Evolutionary conservation across 2,329 filamentous ascomycete species (phyloP).

Genomic region (Stenocarpella maydis): DNA sequence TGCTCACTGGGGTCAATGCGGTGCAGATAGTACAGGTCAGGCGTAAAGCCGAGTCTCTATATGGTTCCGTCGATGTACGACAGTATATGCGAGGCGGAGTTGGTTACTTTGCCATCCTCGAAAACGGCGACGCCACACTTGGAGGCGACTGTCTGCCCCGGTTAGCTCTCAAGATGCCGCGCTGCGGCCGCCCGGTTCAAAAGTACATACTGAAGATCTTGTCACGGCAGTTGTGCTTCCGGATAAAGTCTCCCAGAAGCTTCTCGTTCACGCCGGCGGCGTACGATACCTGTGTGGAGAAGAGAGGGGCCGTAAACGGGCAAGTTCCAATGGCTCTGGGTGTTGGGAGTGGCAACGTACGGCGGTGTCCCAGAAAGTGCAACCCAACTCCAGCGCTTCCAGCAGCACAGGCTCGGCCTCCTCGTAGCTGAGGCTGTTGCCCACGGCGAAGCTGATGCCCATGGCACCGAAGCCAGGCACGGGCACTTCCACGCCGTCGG

Average conservation of each 20-base stretch:
- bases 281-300: too few species aligned
- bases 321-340: too few species aligned
- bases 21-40: constrained; percentile 3
- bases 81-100: neutral
- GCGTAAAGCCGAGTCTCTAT: neutral
- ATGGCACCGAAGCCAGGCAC: constrained; percentile 58
- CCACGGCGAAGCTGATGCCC: constrained; percentile 55
- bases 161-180: too few species aligned
- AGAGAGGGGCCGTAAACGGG: too few species aligned
- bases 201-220: constrained; percentile 58
- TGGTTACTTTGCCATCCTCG: neutral
- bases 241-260: constrained; percentile 58
- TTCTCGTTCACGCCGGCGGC: constrained; percentile 59
- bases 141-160: constrained; percentile 10
- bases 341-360: too few species aligned
- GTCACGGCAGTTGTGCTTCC: constrained; percentile 58
- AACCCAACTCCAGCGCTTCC: constrained; percentile 57
- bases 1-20: constrained; percentile 13
- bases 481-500: constrained; percentile 49
- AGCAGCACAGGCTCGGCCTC: constrained; percentile 57
- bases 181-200: too few species aligned
- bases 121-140: constrained; percentile 5
- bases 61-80: constrained; percentile 4
- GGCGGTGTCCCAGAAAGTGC: constrained; percentile 57
- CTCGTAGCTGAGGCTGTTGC: constrained; percentile 51